A percentile compares a stretch with the other conserved stretches of the same genome.
phyloP scores from a whole-genome alignment of 2,329 filamentous ascomycete genomes.

The Fusarium sp. region DNA sequence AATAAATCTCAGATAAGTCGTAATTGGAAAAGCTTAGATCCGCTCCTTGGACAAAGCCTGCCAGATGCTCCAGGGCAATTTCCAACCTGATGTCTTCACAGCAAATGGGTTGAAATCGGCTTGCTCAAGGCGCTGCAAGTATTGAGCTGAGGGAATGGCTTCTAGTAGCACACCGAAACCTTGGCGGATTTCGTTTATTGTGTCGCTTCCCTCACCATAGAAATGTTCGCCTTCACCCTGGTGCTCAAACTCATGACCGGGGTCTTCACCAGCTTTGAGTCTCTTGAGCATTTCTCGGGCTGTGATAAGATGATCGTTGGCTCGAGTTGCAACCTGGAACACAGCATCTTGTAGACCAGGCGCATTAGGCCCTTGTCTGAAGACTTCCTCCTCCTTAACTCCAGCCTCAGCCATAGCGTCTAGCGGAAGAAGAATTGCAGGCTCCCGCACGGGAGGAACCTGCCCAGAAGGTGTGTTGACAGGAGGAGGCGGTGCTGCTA shows the following conservation, averaged over 20 bases:
- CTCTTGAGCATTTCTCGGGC: conserved; percentile 91
- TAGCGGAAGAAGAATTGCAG: conserved; percentile 79
- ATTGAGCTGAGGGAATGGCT: conserved; percentile 80
- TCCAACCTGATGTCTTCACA: conserved; percentile 75
- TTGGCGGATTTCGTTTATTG: conserved; percentile 59
- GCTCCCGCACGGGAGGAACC: conserved; percentile 55
- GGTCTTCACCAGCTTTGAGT: conserved; percentile 76
- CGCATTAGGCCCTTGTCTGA: conserved; percentile 81
- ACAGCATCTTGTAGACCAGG: conserved; percentile 87
- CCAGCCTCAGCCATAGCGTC: conserved; percentile 88
- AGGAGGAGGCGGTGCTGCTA: conserved; percentile 76
- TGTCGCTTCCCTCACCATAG: conserved; percentile 56
- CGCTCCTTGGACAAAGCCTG: conserved; percentile 61
- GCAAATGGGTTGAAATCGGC: conserved; percentile 86
- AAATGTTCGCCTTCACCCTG: conserved; percentile 77
- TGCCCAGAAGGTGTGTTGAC: conserved; percentile 56
- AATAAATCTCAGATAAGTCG: background rate
- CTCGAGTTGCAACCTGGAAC: conserved; percentile 90
- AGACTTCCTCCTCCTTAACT: conserved; percentile 89
- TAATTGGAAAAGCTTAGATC: conserved; percentile 51
- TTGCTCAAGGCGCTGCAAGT: conserved; percentile 80
- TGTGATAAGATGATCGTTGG: conserved; percentile 95
- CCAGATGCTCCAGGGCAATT: conserved; percentile 81
- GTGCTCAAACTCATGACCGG: conserved; percentile 91
- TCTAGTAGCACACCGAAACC: conserved; percentile 86